Evolutionary conservation across 768 basidiomycete species (phyloP).

Genomic region (Amanita brunnescens): DNA sequence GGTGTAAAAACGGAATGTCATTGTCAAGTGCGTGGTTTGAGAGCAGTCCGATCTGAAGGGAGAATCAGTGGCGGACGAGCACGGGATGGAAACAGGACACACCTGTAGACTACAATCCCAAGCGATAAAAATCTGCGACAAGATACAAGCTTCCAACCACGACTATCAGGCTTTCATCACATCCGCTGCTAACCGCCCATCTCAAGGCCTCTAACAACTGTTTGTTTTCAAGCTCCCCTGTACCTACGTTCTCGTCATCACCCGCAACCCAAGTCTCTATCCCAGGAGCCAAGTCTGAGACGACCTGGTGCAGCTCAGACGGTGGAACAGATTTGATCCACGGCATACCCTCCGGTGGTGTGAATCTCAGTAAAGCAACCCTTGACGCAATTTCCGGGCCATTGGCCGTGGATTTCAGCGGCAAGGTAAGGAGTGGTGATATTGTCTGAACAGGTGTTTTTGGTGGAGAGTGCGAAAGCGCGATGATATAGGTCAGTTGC

Average conservation of each 20-base stretch:
- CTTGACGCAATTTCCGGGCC: constrained; percentile 26
- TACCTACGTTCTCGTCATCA: constrained; percentile 16
- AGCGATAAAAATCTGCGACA: constrained; percentile 85
- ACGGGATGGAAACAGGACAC: too few species aligned
- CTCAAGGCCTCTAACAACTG: constrained; percentile 25
- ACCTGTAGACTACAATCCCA: constrained; percentile 15
- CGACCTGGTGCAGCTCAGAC: constrained; percentile 37
- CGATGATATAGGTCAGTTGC: constrained; percentile 65
- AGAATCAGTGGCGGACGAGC: too few species aligned
- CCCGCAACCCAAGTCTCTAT: constrained; percentile 38
- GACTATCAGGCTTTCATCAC: constrained; percentile 34
- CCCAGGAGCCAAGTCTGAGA: constrained; percentile 33
- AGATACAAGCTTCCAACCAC: constrained; percentile 93
- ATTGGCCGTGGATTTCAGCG: constrained; percentile 14
- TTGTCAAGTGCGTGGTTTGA: too few species aligned
- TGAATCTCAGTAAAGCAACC: constrained; percentile 55
- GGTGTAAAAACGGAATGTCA: too few species aligned
- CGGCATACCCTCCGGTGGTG: constrained; percentile 85
- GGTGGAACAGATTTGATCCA: constrained; percentile 72
- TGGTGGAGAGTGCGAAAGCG: constrained; percentile 79
- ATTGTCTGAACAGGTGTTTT: constrained; percentile 73
- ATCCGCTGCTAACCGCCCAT: constrained; percentile 34
- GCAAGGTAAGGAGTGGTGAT: constrained; percentile 47
- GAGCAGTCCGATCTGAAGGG: too few species aligned
- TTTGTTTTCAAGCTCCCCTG: constrained; percentile 2